Conservation (phyloP, 2,329 filamentous ascomycete species). For the Pseudogymnoascus sp. region DNA sequence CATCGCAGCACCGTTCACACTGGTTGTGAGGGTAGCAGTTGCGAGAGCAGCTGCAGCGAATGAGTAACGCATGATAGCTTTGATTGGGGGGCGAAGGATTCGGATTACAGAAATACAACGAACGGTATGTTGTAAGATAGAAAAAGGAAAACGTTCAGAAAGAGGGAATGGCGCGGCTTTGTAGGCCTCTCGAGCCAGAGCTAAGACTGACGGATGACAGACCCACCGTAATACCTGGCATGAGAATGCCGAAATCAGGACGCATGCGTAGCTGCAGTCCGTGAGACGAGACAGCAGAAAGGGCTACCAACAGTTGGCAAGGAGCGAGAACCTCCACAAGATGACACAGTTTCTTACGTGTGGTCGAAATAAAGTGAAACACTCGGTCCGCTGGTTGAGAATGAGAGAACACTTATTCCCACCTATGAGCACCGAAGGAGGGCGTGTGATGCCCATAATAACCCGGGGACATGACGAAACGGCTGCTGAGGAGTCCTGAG, state of each 20-base stretch:
- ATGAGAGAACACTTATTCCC: not conserved
- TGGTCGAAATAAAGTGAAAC: slow-evolving; percentile 1
- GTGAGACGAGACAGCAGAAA: not conserved
- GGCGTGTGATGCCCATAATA: not conserved
- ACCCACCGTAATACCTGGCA: not conserved
- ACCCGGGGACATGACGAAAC: not conserved
- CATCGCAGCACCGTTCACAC: slow-evolving; percentile 32
- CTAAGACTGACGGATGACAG: not conserved
- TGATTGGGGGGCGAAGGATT: slow-evolving; percentile 5
- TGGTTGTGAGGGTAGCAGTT: slow-evolving; percentile 36
- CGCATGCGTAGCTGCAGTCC: not conserved
- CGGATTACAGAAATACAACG: not conserved
- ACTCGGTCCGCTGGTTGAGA: not conserved
- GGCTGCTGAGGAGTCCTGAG: not conserved
- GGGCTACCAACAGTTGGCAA: not conserved
- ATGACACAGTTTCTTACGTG: not conserved
- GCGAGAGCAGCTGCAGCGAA: slow-evolving; percentile 35
- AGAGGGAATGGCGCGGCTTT: not conserved
- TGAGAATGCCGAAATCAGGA: not conserved
- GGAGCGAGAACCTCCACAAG: not conserved
- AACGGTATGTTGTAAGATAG: not conserved
- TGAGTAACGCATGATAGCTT: slow-evolving; percentile 23
- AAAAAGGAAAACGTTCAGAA: not conserved
- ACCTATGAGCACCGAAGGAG: not conserved
- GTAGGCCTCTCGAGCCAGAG: not conserved